Evolutionary conservation across 2,329 filamentous ascomycete genomes (phyloP), one percentile per base, ranked within the genome.

Genomic region (Alternaria arborescens): DNA sequence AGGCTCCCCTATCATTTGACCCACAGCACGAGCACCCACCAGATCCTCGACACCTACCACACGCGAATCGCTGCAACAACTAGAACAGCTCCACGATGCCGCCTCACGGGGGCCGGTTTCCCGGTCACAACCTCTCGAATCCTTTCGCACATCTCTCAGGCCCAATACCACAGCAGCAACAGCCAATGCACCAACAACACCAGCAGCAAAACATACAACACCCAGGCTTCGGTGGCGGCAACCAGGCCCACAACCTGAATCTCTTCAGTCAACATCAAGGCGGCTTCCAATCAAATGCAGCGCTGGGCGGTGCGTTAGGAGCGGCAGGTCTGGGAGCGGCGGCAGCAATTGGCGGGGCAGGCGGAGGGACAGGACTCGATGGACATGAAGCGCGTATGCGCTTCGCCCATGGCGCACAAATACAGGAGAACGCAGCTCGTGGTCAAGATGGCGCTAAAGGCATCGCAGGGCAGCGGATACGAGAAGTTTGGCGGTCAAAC

Each of bases 401-500:
- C 7, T 97, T 97, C 77, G 87, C 90, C 60, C 89, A 94, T 75
- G 91, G 89, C 78, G 90, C 82, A 28, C 82, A 82, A 42, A 77
- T 84, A 67, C 83, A 85, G 64, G 81, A 84, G 65, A 80, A 83
- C 51, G 77, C 79, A 11, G 80, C 78, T 32, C 82, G 87, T 60
- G 86, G 84, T 62, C 82, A 86, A 55, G 82, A 86, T 30, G 75
- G 85, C 79, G 69, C 80, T 79, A 78, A 88, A 86, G 80, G 87
- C 62, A 86, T 86, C 18, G 84, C 93, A 73, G 70, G 69, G 8
- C 88, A 89, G 64, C 86, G 93, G 77, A 98, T 98, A 89, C 88
- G 94, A 67, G 94, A 99, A 73, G 95, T 99, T 40, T 99, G 95
- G 95, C 91, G 91, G 77, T 88, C 93, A 71, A 98, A 98, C 73